Conservation (phyloP, 2,329 filamentous ascomycete genomes). For the Albophoma yamanashiensis region DNA sequence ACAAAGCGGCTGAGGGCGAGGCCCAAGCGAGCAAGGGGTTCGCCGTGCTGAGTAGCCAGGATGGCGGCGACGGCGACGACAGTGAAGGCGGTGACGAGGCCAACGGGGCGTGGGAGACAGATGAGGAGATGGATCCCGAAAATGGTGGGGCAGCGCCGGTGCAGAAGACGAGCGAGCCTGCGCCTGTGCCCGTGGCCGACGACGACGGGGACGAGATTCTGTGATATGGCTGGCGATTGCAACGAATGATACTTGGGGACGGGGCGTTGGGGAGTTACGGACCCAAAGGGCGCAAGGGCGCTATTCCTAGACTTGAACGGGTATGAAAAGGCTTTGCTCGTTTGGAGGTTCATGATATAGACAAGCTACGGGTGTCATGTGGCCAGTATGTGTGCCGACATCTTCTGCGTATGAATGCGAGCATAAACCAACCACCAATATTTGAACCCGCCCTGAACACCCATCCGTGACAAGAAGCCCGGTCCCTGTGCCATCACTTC, state of each 20-base stretch:
- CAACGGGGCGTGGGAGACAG: conserved; percentile 17
- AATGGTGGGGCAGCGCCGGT: conserved; percentile 5
- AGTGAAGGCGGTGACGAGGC: conserved; percentile 12
- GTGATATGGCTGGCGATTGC: conserved; percentile 5
- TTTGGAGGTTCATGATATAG: background rate
- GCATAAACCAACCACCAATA: background rate
- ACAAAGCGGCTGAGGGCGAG: conserved; percentile 23
- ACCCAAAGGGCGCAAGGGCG: background rate
- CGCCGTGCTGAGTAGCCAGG: conserved; percentile 8
- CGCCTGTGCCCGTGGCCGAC: conserved; percentile 4
- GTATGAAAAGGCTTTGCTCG: background rate
- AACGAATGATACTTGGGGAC: background rate
- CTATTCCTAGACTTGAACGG: background rate
- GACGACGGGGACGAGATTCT: conserved; percentile 23
- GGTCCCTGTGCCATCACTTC: background rate
- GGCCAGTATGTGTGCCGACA: background rate
- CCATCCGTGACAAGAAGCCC: background rate
- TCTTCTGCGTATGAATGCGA: background rate
- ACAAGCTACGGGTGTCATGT: background rate
- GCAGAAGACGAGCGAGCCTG: background rate
- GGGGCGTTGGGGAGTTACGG: conserved; percentile 2
- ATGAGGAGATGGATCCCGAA: conserved; percentile 22
- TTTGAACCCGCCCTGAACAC: background rate
- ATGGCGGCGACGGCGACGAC: conserved; percentile 12
- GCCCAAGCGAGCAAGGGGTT: conserved; percentile 9